These are phyloP conservation scores for Naegleria fowleri DNA, from an alignment of 208 protist species.

Conservation along the genomic window DNA sequence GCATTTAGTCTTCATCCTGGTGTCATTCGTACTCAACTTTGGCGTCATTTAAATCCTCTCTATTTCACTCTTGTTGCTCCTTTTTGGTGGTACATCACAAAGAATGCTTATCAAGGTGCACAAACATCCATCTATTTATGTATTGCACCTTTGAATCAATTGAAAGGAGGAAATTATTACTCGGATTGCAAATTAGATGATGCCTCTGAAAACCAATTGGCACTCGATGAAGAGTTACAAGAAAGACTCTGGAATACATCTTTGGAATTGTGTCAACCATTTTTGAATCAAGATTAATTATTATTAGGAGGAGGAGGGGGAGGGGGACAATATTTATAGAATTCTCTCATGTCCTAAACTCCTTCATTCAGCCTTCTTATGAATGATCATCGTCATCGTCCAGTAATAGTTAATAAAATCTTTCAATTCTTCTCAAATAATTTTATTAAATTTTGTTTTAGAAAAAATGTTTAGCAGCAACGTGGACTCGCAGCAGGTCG, in stretches of 20 bases:
- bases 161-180: neutral
- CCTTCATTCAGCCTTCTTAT: no score
- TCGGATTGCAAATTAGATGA: neutral
- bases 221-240: neutral
- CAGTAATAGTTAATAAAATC: no score
- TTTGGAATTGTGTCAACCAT: neutral
- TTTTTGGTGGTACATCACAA: neutral
- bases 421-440: no score
- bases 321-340: no score
- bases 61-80: neutral
- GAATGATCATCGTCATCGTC: no score
- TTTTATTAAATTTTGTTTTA: no score
- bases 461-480: no score
- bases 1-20: neutral
- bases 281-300: neutral
- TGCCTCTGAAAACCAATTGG: neutral
- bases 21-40: neutral
- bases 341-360: no score
- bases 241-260: neutral
- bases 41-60: neutral
- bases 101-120: neutral
- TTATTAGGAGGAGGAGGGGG: no score
- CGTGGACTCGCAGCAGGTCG: no score
- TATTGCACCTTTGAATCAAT: neutral
- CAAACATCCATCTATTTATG: neutral